Evolutionary conservation across 2,329 filamentous ascomycete genomes (phyloP).

Genomic region (Colletotrichum musae): DNA sequence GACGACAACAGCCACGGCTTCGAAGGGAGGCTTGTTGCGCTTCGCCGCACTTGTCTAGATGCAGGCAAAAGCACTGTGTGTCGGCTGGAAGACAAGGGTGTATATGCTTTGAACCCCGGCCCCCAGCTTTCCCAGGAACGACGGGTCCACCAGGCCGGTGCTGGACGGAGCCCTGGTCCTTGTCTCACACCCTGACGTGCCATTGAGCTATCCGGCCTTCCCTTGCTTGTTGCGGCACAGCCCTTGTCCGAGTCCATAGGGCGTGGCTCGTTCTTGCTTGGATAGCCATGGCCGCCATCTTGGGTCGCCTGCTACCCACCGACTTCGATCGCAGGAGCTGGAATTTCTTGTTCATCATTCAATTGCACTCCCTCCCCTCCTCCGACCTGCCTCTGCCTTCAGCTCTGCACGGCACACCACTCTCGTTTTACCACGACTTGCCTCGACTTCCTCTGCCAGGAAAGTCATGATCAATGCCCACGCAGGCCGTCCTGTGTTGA

Average conservation of each 20-base stretch:
- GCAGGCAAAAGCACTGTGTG: slow-evolving; percentile 34
- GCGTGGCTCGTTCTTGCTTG: slow-evolving; percentile 33
- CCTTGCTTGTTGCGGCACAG: slow-evolving; percentile 41
- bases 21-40: slow-evolving; percentile 27
- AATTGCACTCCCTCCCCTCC: slow-evolving; percentile 24
- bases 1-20: slow-evolving; percentile 31
- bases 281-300: slow-evolving; percentile 31
- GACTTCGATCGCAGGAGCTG: slow-evolving; percentile 28
- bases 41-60: slow-evolving; percentile 35
- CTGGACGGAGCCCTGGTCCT: slow-evolving; percentile 34
- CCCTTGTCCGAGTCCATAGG: slow-evolving; percentile 22
- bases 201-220: slow-evolving; percentile 38
- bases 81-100: slow-evolving; percentile 15
- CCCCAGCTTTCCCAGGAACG: slow-evolving; percentile 40
- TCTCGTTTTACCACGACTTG: neutral
- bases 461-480: slow-evolving; percentile 4
- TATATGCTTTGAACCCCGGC: slow-evolving; percentile 27
- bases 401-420: slow-evolving; percentile 19
- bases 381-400: slow-evolving; percentile 5
- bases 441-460: neutral
- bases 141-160: slow-evolving; percentile 36
- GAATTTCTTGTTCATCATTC: slow-evolving; percentile 37
- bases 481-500: slow-evolving; percentile 8
- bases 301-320: slow-evolving; percentile 28
- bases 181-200: slow-evolving; percentile 37